Evolutionary conservation across 371 early-diverging fungal genomes (phyloP), one percentile per base, ranked within the genome.

Genomic region (Lichtheimia ornata): DNA sequence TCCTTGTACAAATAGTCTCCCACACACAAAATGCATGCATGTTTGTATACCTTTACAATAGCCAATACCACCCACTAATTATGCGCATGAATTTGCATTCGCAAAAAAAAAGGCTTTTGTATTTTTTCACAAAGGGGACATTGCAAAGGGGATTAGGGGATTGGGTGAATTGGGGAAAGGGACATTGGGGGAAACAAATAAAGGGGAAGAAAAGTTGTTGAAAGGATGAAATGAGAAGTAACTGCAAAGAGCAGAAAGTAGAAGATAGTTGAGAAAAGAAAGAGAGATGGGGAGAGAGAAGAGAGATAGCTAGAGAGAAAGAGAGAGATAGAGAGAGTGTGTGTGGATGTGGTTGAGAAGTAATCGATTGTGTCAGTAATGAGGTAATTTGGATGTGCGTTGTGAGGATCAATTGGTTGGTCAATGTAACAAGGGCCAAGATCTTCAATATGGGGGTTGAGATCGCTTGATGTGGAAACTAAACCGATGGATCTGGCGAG

Each of bases 71-170:
- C 35, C 11, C 35, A 35, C 35, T 35, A 28, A 35, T 35, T 35
- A 35, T 35, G 35, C 35, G 35, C 35, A 35, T 35, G 35, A 35
- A 35, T 1, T 9, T 35, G 35, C 35, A 35, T 35, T 35, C 35
- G 35, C 35, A 35, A 35, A 35, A 35, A 27, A 35, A 35, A 35
- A 35, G 35, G 35, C 35, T 35, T 35, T 35, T 35, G 35, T 35
- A 35, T 35, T 35, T 35, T 35, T 35, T 35, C 47, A 47, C 14
- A n/a, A 47, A 47, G n/a, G 11, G 47, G 18, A n/a, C 1, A 20
- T 18, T 55, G 41, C 61, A 27, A 58, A 61, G 30, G 53, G 53
- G 24, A 51, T 7, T 27, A 30, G 13, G 35, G 54, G 41, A 41
- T 6, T 15, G n/a, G 5, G 42, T 15, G 35, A 27, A 18, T 54